Evolutionary conservation across 352 stramenopile species (phyloP).

Genomic region (Aphanomyces cochlioides): DNA sequence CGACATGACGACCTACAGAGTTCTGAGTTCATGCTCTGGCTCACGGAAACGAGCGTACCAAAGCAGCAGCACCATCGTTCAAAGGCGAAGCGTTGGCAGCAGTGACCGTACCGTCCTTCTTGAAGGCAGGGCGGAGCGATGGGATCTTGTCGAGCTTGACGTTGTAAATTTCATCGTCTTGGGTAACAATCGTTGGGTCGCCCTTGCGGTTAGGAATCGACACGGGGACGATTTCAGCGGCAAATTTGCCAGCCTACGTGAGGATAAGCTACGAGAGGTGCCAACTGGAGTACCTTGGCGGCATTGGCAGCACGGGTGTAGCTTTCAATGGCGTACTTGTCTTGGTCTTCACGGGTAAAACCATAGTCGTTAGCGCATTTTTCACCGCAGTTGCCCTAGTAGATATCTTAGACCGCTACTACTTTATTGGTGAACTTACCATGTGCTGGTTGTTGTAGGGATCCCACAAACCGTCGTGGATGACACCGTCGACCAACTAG

Average conservation of each 20-base stretch:
- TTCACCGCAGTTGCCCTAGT: constrained; percentile 91
- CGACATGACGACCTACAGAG: constrained; percentile 84
- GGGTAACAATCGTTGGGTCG: constrained; percentile 36
- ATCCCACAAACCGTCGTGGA: constrained; percentile 97
- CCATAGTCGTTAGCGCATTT: constrained; percentile 81
- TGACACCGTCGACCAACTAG: constrained; percentile 78
- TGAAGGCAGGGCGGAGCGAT: constrained; percentile 88
- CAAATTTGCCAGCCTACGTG: constrained; percentile 61
- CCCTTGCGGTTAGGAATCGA: constrained; percentile 54
- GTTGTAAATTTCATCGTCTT: constrained; percentile 89
- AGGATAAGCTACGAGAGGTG: constrained; percentile 25
- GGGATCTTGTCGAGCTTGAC: constrained; percentile 86
- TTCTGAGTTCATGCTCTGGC: neutral
- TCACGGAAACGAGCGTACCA: constrained; percentile 37
- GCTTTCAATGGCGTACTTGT: constrained; percentile 88
- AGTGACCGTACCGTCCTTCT: constrained; percentile 89
- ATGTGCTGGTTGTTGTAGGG: constrained; percentile 95
- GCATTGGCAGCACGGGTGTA: constrained; percentile 82
- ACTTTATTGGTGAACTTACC: constrained; percentile 18
- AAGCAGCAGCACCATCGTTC: constrained; percentile 93
- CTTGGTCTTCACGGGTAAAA: constrained; percentile 90
- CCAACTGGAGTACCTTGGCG: constrained; percentile 16
- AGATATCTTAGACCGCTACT: constrained; percentile 26
- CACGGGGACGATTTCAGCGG: constrained; percentile 80
- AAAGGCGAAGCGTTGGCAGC: constrained; percentile 93